Base-by-base conservation (phyloP, 2,329 filamentous ascomycete genomes). In the Talaromyces sp. region DNA sequence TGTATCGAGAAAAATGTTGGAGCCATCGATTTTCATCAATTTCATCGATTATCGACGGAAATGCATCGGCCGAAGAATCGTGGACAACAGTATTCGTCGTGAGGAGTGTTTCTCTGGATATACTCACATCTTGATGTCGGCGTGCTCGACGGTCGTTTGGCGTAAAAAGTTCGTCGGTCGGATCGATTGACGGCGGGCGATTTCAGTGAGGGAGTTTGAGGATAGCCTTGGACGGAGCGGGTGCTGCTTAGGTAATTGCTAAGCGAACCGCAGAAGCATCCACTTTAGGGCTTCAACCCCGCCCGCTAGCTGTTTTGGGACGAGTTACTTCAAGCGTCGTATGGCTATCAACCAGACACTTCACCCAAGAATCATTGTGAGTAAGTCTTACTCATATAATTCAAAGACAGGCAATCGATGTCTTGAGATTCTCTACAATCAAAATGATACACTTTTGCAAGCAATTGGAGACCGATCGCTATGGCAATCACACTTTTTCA, bases 41-140 rank as follows among this genome's bases (percentile, higher is more conserved):
- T 40, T 53, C 53, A 66, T 61, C 61, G 61, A 64, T 63, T 29
- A 61, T 40, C 65, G 58, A 63, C 51, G 67, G 65, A 64, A 69
- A 65, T 56, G 65, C 68, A 61, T 66, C 71, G 69, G 67, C 63
- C 38, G 68, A 61, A 66, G 63, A 68, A 49, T 67, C 71, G 64
- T 65, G 67, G 69, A 67, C 66, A 58, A 47, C 29, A 58, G 67
- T 70, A 59, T 63, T 63, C 47, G 63, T 64, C 38, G 58, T 34
- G 31, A 54, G 58, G 40, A 66, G 38, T 25, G 36, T 59, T 59
- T 43, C 31, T 13, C 13, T 66, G 69, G 72, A 72, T 74, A 75
- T 70, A 79, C 77, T 79, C 76, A 79, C 77, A 79, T 79, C 77
- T 79, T 78, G 76, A 78, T 75, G 77, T 78, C 77, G 77, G 77